Conservation (phyloP, 108 stramenopile species). For the Nitzschia palea region DNA sequence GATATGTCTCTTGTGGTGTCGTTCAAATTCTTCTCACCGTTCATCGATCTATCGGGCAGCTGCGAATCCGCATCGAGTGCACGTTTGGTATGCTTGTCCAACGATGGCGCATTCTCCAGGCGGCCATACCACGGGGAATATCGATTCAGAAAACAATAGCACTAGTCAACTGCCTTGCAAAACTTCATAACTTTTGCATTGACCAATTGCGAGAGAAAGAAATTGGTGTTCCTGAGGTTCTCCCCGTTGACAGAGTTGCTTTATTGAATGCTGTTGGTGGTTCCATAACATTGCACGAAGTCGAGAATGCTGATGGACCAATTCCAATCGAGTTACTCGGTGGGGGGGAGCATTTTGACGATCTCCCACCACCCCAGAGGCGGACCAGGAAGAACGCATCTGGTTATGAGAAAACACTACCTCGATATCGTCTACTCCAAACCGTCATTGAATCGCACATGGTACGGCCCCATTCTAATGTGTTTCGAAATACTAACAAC, state of each 20-base stretch:
- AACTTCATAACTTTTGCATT: background rate
- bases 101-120: background rate
- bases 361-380: background rate
- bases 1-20: too few species aligned
- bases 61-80: constrained; percentile 31
- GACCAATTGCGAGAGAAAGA: background rate
- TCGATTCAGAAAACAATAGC: background rate
- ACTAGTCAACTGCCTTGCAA: background rate
- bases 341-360: background rate
- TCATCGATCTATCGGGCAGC: too few species aligned
- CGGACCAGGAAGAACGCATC: too few species aligned
- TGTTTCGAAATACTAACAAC: too few species aligned
- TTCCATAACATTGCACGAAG: too few species aligned
- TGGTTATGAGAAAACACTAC: too few species aligned
- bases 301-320: too few species aligned
- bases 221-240: background rate
- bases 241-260: background rate
- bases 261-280: too few species aligned
- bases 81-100: constrained; percentile 35
- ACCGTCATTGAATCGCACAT: too few species aligned
- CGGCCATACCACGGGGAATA: background rate
- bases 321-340: background rate
- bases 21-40: too few species aligned
- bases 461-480: too few species aligned
- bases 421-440: too few species aligned